phyloP scores from a whole-genome alignment of 1,284 basidiomycete genomes.

The Leccinum fuscescens region DNA sequence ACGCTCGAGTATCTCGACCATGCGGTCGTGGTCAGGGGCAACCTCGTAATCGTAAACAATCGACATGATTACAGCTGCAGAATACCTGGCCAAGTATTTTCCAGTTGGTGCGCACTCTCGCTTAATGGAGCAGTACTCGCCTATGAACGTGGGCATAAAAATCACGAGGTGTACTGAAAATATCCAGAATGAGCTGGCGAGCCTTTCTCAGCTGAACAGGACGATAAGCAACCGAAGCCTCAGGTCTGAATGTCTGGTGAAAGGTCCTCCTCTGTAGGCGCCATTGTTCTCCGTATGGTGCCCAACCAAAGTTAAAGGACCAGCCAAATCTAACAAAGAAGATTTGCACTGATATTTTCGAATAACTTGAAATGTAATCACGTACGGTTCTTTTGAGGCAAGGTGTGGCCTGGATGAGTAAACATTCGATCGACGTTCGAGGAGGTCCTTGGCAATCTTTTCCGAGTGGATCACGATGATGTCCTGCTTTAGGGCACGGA shows the following conservation, averaged over 20 bases:
- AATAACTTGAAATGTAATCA: neutral
- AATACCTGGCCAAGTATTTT: constrained; percentile 12
- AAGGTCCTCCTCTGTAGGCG: constrained; percentile 26
- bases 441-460: constrained; percentile 24
- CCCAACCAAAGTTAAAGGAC: constrained; percentile 23
- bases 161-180: constrained; percentile 18
- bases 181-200: constrained; percentile 17
- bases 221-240: constrained; percentile 17
- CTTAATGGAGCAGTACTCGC: neutral
- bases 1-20: constrained; percentile 22
- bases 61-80: constrained; percentile 25
- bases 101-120: neutral
- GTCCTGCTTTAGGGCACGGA: constrained; percentile 24
- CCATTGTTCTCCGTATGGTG: constrained; percentile 24
- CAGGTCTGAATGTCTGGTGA: constrained; percentile 28
- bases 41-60: constrained; percentile 29
- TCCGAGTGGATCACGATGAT: constrained; percentile 25
- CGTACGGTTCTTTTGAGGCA: constrained; percentile 24
- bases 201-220: constrained; percentile 25
- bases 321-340: constrained; percentile 24
- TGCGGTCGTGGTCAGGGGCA: constrained; percentile 11
- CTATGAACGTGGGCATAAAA: constrained; percentile 22
- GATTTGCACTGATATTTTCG: neutral
- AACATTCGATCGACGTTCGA: constrained; percentile 23
- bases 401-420: constrained; percentile 30